These are phyloP conservation scores for Sanghuangporus sanghuang DNA, from an alignment of 1,284 basidiomycete genomes.

Conservation along the genomic window DNA sequence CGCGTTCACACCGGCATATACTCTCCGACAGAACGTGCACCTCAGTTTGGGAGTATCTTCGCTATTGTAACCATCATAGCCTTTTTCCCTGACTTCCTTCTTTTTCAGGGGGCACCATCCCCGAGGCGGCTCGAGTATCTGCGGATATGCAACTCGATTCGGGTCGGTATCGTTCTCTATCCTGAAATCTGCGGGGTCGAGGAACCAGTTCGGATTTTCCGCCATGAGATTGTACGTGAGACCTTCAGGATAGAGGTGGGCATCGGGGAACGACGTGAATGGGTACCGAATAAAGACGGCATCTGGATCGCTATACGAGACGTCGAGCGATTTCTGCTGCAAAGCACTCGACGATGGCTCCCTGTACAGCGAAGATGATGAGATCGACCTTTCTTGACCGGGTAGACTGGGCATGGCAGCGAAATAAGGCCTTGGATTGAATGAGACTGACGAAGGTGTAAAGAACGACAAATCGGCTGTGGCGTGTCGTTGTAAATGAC, in stretches of 20 bases:
- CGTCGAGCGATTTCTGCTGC: constrained; percentile 58
- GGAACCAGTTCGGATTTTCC: constrained; percentile 70
- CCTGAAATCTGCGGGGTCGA: constrained; percentile 60
- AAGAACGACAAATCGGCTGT: constrained; percentile 48
- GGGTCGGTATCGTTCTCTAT: constrained; percentile 41
- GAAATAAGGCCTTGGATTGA: constrained; percentile 54
- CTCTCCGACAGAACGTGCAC: constrained; percentile 75
- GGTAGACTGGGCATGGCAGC: constrained; percentile 27
- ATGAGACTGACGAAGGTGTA: constrained; percentile 50
- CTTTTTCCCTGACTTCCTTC: constrained; percentile 58
- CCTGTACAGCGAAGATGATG: constrained; percentile 24
- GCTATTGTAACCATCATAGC: not conserved
- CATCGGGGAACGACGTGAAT: constrained; percentile 57
- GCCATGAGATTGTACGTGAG: constrained; percentile 65
- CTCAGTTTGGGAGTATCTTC: constrained; percentile 69
- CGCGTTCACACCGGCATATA: constrained; percentile 76
- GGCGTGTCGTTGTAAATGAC: constrained; percentile 43
- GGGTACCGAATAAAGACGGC: constrained; percentile 68
- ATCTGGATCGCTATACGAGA: constrained; percentile 51
- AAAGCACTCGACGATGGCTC: constrained; percentile 32
- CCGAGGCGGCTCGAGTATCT: constrained; percentile 69
- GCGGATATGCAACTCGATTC: constrained; percentile 58
- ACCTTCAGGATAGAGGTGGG: constrained; percentile 56
- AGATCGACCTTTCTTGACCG: constrained; percentile 20
- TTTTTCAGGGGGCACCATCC: constrained; percentile 79